These are phyloP conservation scores for Capsicum pubescens DNA, from an alignment of 257 asterid species.

Conservation along the genomic window DNA sequence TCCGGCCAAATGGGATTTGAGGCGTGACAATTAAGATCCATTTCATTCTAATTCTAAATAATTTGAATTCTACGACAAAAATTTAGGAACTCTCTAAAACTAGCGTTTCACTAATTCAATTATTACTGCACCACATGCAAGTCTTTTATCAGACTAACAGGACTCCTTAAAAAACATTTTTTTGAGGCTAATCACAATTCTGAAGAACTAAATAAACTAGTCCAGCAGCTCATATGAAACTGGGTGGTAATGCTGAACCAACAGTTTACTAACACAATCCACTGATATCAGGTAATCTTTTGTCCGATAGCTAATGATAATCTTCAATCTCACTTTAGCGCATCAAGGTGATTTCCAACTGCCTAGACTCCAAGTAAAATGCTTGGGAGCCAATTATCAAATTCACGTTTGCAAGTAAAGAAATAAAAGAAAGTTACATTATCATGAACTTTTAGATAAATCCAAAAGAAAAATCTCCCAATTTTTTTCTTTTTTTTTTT, in stretches of 20 bases:
- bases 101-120: background rate
- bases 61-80: background rate
- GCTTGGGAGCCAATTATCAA: constrained; percentile 1
- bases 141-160: background rate
- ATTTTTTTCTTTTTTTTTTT: background rate
- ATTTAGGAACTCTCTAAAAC: constrained; percentile 7
- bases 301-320: constrained; percentile 3
- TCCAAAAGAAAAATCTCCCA: background rate
- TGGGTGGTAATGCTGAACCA: background rate
- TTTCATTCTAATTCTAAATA: constrained; percentile 19
- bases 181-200: constrained; percentile 16
- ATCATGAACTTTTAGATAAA: background rate
- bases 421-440: constrained; percentile 1
- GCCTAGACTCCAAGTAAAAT: background rate
- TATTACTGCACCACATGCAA: background rate
- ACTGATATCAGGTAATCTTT: constrained; percentile 6
- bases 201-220: background rate
- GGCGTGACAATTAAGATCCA: background rate
- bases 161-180: background rate
- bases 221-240: constrained; percentile 4
- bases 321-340: constrained; percentile 24
- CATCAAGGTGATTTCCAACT: background rate
- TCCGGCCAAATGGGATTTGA: no score
- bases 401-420: background rate
- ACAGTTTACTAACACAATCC: background rate